Conservation (phyloP, 139 green algal genomes). For the Tetradesmus lagerheimii region DNA sequence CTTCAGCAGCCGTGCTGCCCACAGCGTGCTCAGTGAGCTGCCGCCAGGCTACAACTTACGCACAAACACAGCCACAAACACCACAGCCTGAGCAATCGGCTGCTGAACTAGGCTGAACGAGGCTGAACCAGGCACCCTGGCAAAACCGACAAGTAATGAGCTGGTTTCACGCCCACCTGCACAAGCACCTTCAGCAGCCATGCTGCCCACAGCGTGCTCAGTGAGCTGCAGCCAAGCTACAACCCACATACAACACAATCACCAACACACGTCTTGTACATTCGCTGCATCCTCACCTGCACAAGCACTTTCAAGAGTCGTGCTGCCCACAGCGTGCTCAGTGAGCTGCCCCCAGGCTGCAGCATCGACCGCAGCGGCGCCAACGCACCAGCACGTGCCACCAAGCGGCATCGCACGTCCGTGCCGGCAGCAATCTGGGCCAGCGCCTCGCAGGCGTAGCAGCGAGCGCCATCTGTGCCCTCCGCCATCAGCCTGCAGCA, state of each 20-base stretch:
- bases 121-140: too few relatives aligned
- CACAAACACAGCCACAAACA: background rate
- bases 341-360: background rate
- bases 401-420: constrained; percentile 22
- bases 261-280: background rate
- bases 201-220: constrained; percentile 6
- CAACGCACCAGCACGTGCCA: constrained; percentile 12
- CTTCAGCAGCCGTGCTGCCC: constrained; percentile 17
- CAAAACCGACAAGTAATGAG: too few relatives aligned
- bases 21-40: constrained; percentile 8
- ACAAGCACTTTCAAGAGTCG: constrained; percentile 10
- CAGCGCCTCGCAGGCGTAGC: constrained; percentile 57
- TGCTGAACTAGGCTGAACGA: too few relatives aligned
- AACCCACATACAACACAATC: background rate
- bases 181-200: constrained; percentile 1
- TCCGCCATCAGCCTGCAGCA: constrained; percentile 31
- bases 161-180: background rate
- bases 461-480: background rate
- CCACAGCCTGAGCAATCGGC: too few relatives aligned
- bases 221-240: background rate
- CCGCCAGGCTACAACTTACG: background rate
- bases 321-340: constrained; percentile 3
- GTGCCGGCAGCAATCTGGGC: constrained; percentile 47
- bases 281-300: background rate
- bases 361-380: constrained; percentile 19